phyloP scores from a whole-genome alignment of 2,329 filamentous ascomycete genomes.

The Ophiostoma montium region DNA sequence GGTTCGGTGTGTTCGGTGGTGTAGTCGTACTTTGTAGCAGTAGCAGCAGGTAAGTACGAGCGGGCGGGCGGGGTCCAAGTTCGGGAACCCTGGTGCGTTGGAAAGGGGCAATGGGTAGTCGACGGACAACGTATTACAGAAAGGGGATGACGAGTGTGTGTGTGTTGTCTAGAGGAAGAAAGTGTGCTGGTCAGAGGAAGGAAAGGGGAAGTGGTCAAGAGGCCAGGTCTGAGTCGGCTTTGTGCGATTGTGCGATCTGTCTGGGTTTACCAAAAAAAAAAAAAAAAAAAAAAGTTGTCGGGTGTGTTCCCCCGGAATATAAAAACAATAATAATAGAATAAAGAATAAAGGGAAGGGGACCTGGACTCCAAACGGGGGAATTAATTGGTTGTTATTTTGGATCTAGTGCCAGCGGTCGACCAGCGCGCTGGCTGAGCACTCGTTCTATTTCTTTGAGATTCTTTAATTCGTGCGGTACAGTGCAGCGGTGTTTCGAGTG shows the following conservation, averaged over 20 bases:
- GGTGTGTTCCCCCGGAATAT: not conserved
- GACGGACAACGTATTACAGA: too few species aligned
- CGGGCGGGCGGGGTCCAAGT: not conserved
- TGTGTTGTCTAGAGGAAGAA: too few species aligned
- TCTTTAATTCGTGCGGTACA: not conserved
- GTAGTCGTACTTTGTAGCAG: not conserved
- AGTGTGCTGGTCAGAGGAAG: not conserved
- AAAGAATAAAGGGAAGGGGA: not conserved
- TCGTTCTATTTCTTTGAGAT: not conserved
- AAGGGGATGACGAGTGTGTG: not conserved
- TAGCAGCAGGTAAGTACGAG: not conserved
- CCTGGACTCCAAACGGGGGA: too few species aligned
- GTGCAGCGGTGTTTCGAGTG: not conserved
- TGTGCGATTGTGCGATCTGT: constrained; percentile 1
- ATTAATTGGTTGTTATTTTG: too few species aligned
- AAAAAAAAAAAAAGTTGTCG: not conserved
- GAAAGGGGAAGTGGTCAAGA: not conserved
- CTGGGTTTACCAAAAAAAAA: not conserved
- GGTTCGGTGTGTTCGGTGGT: not conserved
- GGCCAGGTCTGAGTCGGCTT: not conserved
- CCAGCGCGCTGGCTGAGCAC: not conserved
- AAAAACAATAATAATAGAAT: not conserved
- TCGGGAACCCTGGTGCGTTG: not conserved
- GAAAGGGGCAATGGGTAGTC: too few species aligned
- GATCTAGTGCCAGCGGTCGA: not conserved